Base-by-base conservation (phyloP, 805 yeast species). In the Monosporozyma aerobia region DNA sequence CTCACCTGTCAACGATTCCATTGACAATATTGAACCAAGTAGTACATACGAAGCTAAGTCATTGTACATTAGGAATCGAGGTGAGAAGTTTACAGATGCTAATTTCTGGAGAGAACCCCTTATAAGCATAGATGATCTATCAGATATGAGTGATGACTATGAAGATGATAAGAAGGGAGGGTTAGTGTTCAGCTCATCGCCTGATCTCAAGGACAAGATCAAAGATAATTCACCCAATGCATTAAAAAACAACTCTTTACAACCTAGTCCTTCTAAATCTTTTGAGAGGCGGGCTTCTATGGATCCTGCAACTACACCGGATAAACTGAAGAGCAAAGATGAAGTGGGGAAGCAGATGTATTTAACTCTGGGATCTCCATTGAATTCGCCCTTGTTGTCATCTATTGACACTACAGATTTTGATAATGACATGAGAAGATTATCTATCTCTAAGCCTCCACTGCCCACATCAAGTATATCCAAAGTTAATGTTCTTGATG, bases 61-160 rank as follows among this genome's bases (percentile, higher is more conserved):
- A 5, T 56, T 61, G 16, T 56, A 63, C 37, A 54, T 61, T 41
- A 57, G 56, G 40, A 63, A 60, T 30, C 65, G 59, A 49, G 71
- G 64, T 47, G 65, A 62, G 13, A 80, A 79, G 56, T 94, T 74
- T 66, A 87, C 88, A 7, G 99, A 94, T 69, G 87, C 87, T 45
- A 90, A 87, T 63, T 94, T 78, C 67, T 94, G 99, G 99, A 74
- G 96, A 57, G 92, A 83, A 50, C 95, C 96, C 1, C 61, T 90
- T 27, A 70, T 77, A 3, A 81, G 82, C 55, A 61, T 85, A 25
- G 78, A 79, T 53, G 87, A 82, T 53, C 70, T 80, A 45, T 77
- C 82, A 47, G 87, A 81, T 51, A 63, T 73, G 13, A 80, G 78
- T 29, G 68, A 65, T 7, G 72, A 64, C 64, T 10, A 43, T 23